A percentile compares a stretch with the other conserved stretches of the same genome.
Conservation (phyloP, 2,329 filamentous ascomycete genomes). For the Penicillium sp. region DNA sequence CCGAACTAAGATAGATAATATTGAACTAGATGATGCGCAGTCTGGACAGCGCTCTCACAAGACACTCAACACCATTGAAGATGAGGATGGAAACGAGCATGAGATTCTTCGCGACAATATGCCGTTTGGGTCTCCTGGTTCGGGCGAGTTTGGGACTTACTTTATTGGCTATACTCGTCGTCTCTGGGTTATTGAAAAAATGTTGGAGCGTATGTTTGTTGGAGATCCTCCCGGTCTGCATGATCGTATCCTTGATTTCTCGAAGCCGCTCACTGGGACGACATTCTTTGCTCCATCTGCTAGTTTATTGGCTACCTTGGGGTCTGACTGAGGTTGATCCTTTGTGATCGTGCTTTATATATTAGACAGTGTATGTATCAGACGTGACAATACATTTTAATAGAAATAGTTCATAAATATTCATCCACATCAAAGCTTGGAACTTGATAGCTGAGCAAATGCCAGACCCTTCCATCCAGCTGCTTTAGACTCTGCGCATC, state of each 20-base stretch:
- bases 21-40: constrained; percentile 54
- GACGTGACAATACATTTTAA: no score
- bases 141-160: constrained; percentile 8
- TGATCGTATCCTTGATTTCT: constrained; percentile 55
- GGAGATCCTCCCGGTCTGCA: constrained; percentile 53
- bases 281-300: constrained; percentile 53
- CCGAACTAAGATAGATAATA: constrained; percentile 57
- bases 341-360: neutral
- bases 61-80: constrained; percentile 53
- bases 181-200: constrained; percentile 57
- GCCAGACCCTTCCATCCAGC: constrained; percentile 6
- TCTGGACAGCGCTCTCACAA: constrained; percentile 54
- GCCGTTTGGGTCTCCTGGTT: constrained; percentile 56
- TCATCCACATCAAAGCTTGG: neutral
- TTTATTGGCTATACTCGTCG: constrained; percentile 29
- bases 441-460: constrained; percentile 1
- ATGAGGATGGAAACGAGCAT: constrained; percentile 51
- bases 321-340: constrained; percentile 5
- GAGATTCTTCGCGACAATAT: constrained; percentile 59
- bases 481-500: constrained; percentile 11
- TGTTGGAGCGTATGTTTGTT: constrained; percentile 57
- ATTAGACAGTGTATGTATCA: neutral
- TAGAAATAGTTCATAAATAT: neutral
- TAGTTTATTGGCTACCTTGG: constrained; percentile 36
- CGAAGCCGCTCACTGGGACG: constrained; percentile 50